Evolutionary conservation across 116 monocot species (phyloP).

Genomic region (Posidonia oceanica): DNA sequence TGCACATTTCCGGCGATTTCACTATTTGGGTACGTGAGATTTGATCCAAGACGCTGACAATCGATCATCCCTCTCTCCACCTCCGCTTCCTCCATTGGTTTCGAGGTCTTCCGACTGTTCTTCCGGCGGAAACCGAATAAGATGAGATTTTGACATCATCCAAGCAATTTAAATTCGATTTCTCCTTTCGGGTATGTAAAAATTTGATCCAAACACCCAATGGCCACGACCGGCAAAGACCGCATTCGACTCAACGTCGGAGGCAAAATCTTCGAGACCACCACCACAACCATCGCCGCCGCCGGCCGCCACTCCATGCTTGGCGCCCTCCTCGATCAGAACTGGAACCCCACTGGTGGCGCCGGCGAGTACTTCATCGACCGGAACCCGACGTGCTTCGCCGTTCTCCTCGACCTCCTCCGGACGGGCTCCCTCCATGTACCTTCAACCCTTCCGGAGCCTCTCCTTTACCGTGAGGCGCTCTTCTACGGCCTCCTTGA

Average conservation of each 20-base stretch:
- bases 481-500: constrained; percentile 52
- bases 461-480: constrained; percentile 51
- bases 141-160: not conserved
- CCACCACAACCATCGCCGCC: constrained; percentile 16
- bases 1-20: not conserved
- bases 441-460: constrained; percentile 28
- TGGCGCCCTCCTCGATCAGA: constrained; percentile 17
- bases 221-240: not conserved
- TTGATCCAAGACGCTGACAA: not conserved
- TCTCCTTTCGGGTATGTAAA: not conserved
- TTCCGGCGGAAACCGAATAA: too few species aligned
- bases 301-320: constrained; percentile 24
- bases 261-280: constrained; percentile 20
- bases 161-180: not conserved
- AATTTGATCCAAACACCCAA: not conserved
- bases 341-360: constrained; percentile 8
- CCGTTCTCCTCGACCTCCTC: constrained; percentile 59
- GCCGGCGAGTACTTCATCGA: constrained; percentile 47
- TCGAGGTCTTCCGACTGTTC: too few species aligned
- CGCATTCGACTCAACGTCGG: constrained; percentile 20
- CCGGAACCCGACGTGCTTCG: constrained; percentile 60
- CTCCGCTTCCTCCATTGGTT: not conserved
- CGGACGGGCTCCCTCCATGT: constrained; percentile 49
- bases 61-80: not conserved
- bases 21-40: not conserved